Percentiles rank a stretch among this genome's conserved stretches.
Conservation (phyloP, 2,329 filamentous ascomycete species). For the Aspergillus viridinutans region DNA sequence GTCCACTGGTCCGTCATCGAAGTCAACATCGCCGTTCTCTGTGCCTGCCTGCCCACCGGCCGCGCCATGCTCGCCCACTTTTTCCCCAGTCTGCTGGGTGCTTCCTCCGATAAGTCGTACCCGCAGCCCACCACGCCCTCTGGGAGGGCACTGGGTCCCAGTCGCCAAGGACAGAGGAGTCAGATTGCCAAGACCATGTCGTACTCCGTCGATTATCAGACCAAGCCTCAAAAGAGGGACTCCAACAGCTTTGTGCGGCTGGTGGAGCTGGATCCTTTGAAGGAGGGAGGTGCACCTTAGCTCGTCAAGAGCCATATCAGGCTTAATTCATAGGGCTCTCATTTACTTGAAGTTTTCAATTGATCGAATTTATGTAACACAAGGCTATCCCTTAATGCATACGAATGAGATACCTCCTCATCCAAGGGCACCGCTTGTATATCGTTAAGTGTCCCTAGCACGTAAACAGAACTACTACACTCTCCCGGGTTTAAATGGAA, state of each 20-base stretch:
- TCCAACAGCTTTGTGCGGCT: constrained; percentile 10
- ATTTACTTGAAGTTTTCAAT: background rate
- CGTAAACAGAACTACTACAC: too few species aligned
- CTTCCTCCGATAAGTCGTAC: constrained; percentile 9
- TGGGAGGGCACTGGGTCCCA: background rate
- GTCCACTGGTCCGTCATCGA: constrained; percentile 28
- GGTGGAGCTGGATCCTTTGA: constrained; percentile 9
- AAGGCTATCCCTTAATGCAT: too few species aligned
- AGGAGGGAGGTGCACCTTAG: background rate
- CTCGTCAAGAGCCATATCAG: background rate
- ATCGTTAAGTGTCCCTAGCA: too few species aligned
- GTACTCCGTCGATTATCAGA: constrained; percentile 21
- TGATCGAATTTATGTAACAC: too few species aligned
- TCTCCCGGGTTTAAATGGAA: too few species aligned
- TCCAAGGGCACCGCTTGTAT: background rate
- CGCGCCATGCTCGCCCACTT: constrained; percentile 19
- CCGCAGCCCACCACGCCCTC: constrained; percentile 2
- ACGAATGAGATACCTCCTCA: background rate
- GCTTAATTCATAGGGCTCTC: background rate
- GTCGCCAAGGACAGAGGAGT: constrained; percentile 3
- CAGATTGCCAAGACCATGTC: constrained; percentile 22
- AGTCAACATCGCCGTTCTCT: constrained; percentile 22
- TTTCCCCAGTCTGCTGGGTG: constrained; percentile 15
- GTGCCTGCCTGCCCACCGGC: constrained; percentile 23
- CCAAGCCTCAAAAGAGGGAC: constrained; percentile 6